phyloP scores from a whole-genome alignment of 2,329 filamentous ascomycete species.

The Cercospora nicotianae region DNA sequence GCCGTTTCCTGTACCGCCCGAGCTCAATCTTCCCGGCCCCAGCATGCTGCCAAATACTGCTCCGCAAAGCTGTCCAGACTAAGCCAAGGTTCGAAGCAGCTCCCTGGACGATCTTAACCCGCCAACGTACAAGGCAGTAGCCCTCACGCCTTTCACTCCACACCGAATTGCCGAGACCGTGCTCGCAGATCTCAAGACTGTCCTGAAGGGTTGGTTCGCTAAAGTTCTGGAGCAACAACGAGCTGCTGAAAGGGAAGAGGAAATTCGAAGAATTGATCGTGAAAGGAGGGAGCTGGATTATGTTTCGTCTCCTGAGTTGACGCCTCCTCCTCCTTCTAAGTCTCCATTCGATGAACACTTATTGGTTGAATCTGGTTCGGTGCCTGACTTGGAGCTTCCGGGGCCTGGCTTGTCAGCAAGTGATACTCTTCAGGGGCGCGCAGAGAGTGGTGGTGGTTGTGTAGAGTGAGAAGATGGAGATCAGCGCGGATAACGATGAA shows the following conservation, averaged over 20 bases:
- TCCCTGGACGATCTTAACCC: background rate
- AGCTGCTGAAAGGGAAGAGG: background rate
- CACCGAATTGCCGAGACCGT: background rate
- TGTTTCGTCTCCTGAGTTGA: too few species aligned
- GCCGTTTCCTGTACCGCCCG: background rate
- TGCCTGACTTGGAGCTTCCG: too few species aligned
- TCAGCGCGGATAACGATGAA: too few species aligned
- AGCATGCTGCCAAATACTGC: background rate
- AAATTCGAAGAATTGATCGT: too few species aligned
- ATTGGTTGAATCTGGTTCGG: too few species aligned
- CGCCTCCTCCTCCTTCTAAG: too few species aligned
- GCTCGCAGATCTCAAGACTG: background rate
- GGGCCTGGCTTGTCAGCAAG: too few species aligned
- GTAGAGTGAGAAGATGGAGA: too few species aligned
- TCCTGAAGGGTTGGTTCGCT: background rate
- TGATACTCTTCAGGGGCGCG: too few species aligned
- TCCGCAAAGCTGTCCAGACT: background rate
- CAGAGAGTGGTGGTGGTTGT: too few species aligned
- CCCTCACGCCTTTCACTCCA: background rate
- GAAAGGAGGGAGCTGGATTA: too few species aligned
- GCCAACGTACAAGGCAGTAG: background rate
- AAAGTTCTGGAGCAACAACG: background rate
- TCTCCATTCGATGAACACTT: too few species aligned
- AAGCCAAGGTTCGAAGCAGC: background rate
- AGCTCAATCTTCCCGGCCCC: background rate